phyloP scores from a whole-genome alignment of 208 protist genomes.

The Trypanosoma platydactyli region DNA sequence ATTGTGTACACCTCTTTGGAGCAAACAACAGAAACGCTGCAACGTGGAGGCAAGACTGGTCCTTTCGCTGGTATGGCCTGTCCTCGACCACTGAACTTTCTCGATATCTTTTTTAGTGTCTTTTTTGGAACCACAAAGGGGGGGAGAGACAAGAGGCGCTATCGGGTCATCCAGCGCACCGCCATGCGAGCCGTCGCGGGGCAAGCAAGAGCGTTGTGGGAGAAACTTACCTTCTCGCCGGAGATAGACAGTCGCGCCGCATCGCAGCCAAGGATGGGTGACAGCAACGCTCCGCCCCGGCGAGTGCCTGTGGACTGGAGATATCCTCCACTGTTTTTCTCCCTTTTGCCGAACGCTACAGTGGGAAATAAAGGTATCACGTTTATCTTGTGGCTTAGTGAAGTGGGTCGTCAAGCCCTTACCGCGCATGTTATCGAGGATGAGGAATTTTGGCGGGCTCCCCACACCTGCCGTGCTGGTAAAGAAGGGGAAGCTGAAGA shows the following conservation, averaged over 20 bases:
- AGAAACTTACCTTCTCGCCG: constrained; percentile 29
- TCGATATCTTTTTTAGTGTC: constrained; percentile 21
- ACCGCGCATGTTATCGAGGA: constrained; percentile 27
- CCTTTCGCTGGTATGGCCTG: constrained; percentile 27
- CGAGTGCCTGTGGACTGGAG: constrained; percentile 28
- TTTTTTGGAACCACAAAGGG: constrained; percentile 5
- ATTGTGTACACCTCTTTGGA: constrained; percentile 9
- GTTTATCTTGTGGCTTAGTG: constrained; percentile 25
- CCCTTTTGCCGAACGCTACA: constrained; percentile 12
- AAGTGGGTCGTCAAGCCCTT: constrained; percentile 1
- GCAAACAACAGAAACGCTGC: constrained; percentile 16
- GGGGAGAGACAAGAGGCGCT: constrained; percentile 9
- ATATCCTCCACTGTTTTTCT: constrained; percentile 23
- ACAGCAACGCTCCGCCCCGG: neutral
- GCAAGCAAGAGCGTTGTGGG: constrained; percentile 29
- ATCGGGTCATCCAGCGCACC: constrained; percentile 16
- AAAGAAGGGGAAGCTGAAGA: neutral
- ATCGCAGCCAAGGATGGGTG: neutral
- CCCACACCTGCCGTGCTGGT: constrained; percentile 15
- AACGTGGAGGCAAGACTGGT: constrained; percentile 9
- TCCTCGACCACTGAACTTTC: constrained; percentile 24
- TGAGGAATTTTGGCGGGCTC: constrained; percentile 15
- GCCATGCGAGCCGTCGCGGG: constrained; percentile 25
- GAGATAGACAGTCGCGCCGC: neutral
- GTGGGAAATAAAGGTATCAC: constrained; percentile 18